Conservation (phyloP, 129 eudicot genomes). For the Escallonia herrerae region DNA sequence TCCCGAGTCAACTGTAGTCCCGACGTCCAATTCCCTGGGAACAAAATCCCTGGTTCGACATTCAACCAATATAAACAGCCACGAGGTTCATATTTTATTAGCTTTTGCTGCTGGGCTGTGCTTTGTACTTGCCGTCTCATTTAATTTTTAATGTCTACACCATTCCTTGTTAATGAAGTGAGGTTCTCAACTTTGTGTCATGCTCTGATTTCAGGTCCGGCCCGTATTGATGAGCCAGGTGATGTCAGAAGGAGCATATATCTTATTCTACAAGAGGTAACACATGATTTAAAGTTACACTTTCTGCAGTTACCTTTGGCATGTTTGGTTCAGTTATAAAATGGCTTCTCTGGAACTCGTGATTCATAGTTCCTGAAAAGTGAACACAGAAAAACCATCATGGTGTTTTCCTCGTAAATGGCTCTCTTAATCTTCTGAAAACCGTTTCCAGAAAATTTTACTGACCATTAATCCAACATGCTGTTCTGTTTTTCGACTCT, state of each 20-base stretch:
- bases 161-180: background rate
- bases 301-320: background rate
- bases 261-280: conserved; percentile 89
- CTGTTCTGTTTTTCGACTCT: too few relatives aligned
- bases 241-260: conserved; percentile 97
- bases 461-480: too few relatives aligned
- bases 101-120: too few relatives aligned
- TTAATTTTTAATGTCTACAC: background rate
- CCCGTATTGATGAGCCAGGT: conserved; percentile 66
- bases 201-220: conserved; percentile 49
- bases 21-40: too few relatives aligned
- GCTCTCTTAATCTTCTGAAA: background rate
- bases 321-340: background rate
- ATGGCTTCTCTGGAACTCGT: background rate
- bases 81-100: too few relatives aligned
- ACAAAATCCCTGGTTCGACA: too few relatives aligned
- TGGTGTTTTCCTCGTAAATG: background rate
- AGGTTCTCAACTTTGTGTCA: conserved; percentile 1
- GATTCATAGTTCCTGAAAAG: background rate
- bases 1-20: too few relatives aligned
- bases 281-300: background rate
- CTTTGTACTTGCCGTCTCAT: too few relatives aligned
- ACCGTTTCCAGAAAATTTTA: background rate
- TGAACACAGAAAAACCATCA: background rate
- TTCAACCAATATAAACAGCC: too few relatives aligned